Base-by-base conservation (phyloP, 768 basidiomycete genomes). In the Calocera cornea region DNA sequence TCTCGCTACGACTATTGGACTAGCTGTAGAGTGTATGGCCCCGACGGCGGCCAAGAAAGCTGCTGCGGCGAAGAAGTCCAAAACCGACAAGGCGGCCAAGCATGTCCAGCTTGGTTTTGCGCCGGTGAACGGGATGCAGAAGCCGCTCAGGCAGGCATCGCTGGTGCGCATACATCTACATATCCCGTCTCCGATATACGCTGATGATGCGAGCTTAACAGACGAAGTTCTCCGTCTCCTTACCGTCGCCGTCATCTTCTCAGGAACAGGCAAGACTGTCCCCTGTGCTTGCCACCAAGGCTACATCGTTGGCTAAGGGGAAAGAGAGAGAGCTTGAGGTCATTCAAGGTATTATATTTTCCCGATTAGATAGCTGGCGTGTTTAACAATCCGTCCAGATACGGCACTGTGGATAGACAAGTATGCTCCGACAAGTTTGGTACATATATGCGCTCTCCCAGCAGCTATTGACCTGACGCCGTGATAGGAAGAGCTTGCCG, bases 401-500 rank as follows among this genome's bases (percentile, higher is more conserved):
- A 29, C 22, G 22, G 38, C n/a, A 34, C n/a, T 69, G 17, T 69
- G 68, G 68, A 38, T 63, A 19, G 68, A 69, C 27, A 67, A 17
- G 19, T 70, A 66, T 47, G 24, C 24, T 14, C 70, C 70, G 29
- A 29, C 16, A 24, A 66, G 67, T 31, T 40, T 86, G 78, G 87
- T 84, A 64, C 64, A 75, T 54, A 49, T 69, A 66, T 68, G 63
- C 11, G 1, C 27, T 29, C 14, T 34, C 29, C n/a, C 33, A 40
- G 41, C 60, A 17, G 2, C 22, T 49, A 38, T 5, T 60, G 29
- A 54, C 41, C 34, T 41, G 22, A n/a, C 17, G 65, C 17, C 36
- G n/a, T 22, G 8, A 24, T 64, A 91, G 86, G 85, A 82, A 41
- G 85, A 90, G 41, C 78, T 94, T 8, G 89, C 89, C 1, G 87